Conservation (phyloP, 257 asterid genomes). For the Solanum neorickii region DNA sequence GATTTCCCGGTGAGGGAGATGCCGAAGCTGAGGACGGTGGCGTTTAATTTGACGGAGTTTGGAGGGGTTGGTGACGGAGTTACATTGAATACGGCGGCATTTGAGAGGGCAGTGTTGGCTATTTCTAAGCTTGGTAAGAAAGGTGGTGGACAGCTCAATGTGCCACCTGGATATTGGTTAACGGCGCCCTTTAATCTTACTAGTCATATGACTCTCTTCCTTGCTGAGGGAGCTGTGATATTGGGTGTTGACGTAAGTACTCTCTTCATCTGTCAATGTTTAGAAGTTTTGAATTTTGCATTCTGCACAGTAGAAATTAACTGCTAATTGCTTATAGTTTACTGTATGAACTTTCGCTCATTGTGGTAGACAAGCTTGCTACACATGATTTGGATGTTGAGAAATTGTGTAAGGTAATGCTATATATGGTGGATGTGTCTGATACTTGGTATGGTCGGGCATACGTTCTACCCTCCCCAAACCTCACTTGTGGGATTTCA, state of each 20-base stretch:
- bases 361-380: not conserved
- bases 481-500: not conserved
- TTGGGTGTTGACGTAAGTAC: slow-evolving; percentile 65
- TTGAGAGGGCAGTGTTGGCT: slow-evolving; percentile 51
- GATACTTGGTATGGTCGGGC: not conserved
- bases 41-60: slow-evolving; percentile 63
- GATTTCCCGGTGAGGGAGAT: slow-evolving; percentile 14
- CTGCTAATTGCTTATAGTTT: not conserved
- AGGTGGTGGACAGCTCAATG: slow-evolving; percentile 83
- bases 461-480: not conserved
- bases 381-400: not conserved
- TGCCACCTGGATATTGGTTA: slow-evolving; percentile 69
- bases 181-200: slow-evolving; percentile 87
- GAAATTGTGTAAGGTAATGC: not conserved
- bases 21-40: slow-evolving; percentile 43
- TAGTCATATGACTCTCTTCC: slow-evolving; percentile 77
- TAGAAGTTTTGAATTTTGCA: slow-evolving; percentile 2
- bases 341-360: not conserved
- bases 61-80: slow-evolving; percentile 80
- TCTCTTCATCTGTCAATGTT: not conserved
- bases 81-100: slow-evolving; percentile 58
- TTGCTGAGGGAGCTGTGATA: slow-evolving; percentile 64
- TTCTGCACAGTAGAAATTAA: not conserved
- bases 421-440: not conserved
- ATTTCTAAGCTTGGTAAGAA: slow-evolving; percentile 42